Base-by-base conservation (phyloP, 306 rosid genomes). In the Glycine latifolia region DNA sequence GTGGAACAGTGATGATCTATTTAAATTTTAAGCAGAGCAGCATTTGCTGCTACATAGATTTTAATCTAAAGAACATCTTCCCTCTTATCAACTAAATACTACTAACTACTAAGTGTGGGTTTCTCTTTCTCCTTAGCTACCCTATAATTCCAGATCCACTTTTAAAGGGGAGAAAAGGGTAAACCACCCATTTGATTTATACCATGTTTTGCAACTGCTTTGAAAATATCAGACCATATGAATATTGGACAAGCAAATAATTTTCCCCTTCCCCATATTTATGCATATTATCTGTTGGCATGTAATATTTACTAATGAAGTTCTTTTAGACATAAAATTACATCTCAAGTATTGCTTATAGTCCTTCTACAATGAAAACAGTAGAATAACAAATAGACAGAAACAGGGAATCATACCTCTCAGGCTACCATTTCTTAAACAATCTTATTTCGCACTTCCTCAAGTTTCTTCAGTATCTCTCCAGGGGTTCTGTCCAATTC, bases 401-500 rank as follows among this genome's bases (percentile, higher is more conserved):
- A 67, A 37, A 37, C 2, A 37, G 41, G 60, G 10, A 75, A 69
- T n/a, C 79, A 73, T 69, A 87, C 94, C 89, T 72, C 81, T 77
- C 47, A 43, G 76, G 67, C 3, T 37, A 54, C 75, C 12, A 74
- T 63, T 77, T 75, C 86, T 92, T 83, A 92, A 74, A 95, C 93
- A 60, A 95, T 95, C 92, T 95, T 93, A 66, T 95, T 95, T 75
- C 97, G 86, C 47, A 92, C 92, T 85, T 95, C 98, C 85, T 95
- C 97, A 0, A 95, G 99, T 69, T 92, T 95, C 90, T 92, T 95
- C 83, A 95, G 86, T 77, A 95, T 93, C 86, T 95, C 97, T 67
- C 93, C 99, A 0, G 99, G 99, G 35, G 97, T 95, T 88, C 97
- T 87, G 84, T 93, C 99, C 86, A 95, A 80, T 84, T 95, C 99